Evolutionary conservation across 208 protist genomes (phyloP).

Genomic region (Acanthamoeba triangularis): DNA sequence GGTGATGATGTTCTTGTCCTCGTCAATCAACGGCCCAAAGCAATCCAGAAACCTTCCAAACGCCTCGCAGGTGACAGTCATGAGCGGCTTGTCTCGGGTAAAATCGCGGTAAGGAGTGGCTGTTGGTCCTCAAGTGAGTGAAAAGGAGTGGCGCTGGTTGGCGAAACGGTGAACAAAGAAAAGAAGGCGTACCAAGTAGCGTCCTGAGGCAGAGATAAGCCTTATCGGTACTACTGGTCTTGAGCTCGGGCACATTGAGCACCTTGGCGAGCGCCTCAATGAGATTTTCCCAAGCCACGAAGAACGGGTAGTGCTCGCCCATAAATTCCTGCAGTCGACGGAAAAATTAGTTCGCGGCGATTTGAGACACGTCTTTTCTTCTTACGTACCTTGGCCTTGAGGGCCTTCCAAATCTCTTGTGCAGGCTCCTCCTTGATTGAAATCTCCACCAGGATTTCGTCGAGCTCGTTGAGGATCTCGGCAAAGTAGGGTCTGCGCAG

Average conservation of each 20-base stretch:
- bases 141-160: neutral
- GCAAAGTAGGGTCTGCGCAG: slow-evolving; percentile 33
- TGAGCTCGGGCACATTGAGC: slow-evolving; percentile 9
- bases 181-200: neutral
- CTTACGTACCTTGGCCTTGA: slow-evolving; percentile 29
- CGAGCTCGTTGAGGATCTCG: slow-evolving; percentile 52
- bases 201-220: slow-evolving; percentile 59
- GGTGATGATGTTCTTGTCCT: slow-evolving; percentile 64
- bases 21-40: slow-evolving; percentile 48
- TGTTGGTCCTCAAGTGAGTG: neutral
- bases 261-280: slow-evolving; percentile 12
- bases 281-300: slow-evolving; percentile 54
- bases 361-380: neutral
- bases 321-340: slow-evolving; percentile 16
- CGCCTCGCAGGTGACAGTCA: slow-evolving; percentile 48
- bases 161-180: too few species aligned
- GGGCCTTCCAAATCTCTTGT: slow-evolving; percentile 20
- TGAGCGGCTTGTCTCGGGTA: slow-evolving; percentile 50
- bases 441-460: slow-evolving; percentile 51
- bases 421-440: slow-evolving; percentile 55
- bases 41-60: slow-evolving; percentile 62
- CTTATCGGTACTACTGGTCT: slow-evolving; percentile 15
- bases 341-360: neutral
- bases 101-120: slow-evolving; percentile 40
- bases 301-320: slow-evolving; percentile 68